phyloP scores from a whole-genome alignment of 257 asterid genomes.

The Cordia subcordata region DNA sequence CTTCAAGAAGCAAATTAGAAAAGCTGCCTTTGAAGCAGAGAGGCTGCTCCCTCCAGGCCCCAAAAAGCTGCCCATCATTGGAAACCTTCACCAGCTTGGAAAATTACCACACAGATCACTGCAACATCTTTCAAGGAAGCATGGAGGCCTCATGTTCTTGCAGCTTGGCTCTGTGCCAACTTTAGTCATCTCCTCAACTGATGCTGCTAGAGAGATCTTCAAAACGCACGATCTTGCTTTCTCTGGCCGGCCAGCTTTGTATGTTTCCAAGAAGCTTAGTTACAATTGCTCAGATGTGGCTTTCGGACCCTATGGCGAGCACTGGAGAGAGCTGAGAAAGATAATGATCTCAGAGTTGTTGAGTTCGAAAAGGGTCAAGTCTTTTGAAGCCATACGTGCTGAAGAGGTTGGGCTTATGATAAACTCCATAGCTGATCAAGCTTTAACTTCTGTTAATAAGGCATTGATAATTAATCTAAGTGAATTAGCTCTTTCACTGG shows the following conservation, averaged over 20 bases:
- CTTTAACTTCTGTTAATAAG: too few species aligned
- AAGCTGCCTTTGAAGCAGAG: too few species aligned
- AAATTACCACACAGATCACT: too few species aligned
- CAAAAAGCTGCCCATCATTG: too few species aligned
- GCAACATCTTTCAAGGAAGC: neutral
- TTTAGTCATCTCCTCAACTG: too few species aligned
- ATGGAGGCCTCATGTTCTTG: neutral
- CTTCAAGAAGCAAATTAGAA: too few species aligned
- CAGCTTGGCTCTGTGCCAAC: neutral
- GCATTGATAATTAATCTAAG: conserved; percentile 28
- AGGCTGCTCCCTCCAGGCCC: too few species aligned
- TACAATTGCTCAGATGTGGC: neutral
- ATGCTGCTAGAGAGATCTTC: neutral
- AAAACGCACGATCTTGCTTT: neutral
- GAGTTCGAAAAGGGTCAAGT: too few species aligned
- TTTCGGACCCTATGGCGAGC: neutral
- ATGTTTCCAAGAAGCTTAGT: neutral
- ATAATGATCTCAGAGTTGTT: neutral
- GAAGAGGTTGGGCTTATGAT: too few species aligned
- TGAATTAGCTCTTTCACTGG: conserved; percentile 11
- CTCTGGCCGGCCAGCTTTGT: neutral
- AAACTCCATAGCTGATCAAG: too few species aligned
- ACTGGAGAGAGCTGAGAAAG: too few species aligned
- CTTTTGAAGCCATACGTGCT: too few species aligned
- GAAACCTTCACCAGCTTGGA: conserved; percentile 1